Evolutionary conservation across 1,284 basidiomycete species (phyloP).

Genomic region (Cryptococcus sp.): DNA sequence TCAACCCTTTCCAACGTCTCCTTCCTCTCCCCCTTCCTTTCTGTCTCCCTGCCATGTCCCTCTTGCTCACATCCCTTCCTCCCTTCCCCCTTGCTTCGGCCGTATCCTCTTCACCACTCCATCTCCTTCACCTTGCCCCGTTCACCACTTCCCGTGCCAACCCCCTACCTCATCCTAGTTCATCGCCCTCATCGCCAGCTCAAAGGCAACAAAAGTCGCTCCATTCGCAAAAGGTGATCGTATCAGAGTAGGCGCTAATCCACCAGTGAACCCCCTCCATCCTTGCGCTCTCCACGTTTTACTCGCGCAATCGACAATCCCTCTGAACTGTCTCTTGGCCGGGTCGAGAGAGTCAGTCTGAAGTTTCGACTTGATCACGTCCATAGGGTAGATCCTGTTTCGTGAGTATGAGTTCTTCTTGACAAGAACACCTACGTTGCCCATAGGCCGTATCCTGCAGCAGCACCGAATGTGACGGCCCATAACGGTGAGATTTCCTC

Average conservation of each 20-base stretch:
- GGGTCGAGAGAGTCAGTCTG: slow-evolving; percentile 85
- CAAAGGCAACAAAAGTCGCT: slow-evolving; percentile 87
- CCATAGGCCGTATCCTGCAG: slow-evolving; percentile 56
- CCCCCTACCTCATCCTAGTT: slow-evolving; percentile 3
- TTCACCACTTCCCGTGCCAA: too few relatives aligned
- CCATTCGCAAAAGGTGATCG: slow-evolving; percentile 69
- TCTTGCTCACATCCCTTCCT: too few relatives aligned
- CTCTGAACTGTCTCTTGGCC: slow-evolving; percentile 70
- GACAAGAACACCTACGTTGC: slow-evolving; percentile 22
- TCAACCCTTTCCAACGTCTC: too few relatives aligned
- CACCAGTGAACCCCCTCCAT: slow-evolving; percentile 77
- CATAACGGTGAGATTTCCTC: slow-evolving; percentile 72
- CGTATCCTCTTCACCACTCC: too few relatives aligned
- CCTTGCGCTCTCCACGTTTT: slow-evolving; percentile 80
- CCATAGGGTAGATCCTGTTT: slow-evolving; percentile 76
- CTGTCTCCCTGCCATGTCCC: too few relatives aligned
- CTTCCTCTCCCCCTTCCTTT: too few relatives aligned
- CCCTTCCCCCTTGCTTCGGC: too few relatives aligned
- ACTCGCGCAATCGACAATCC: slow-evolving; percentile 73
- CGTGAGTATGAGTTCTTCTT: not conserved
- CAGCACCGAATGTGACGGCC: slow-evolving; percentile 76
- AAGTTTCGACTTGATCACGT: slow-evolving; percentile 91
- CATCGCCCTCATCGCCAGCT: slow-evolving; percentile 62
- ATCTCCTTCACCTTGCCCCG: too few relatives aligned
- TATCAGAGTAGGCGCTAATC: slow-evolving; percentile 84